Conservation (phyloP, 2,329 filamentous ascomycete species). For the Fusarium nisikadoi region DNA sequence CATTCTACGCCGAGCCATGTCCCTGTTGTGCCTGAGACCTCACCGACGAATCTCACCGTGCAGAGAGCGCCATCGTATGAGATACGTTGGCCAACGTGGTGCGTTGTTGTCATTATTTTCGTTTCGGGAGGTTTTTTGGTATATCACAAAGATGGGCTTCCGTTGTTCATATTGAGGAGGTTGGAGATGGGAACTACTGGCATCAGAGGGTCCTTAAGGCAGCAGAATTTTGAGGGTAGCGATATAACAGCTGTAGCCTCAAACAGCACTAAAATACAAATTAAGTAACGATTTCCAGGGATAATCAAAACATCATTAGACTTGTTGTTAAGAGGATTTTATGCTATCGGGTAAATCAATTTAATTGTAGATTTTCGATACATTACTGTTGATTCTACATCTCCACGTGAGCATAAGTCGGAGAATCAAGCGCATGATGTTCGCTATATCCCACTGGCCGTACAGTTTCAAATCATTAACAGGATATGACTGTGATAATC, state of each 20-base stretch:
- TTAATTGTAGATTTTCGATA: neutral
- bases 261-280: neutral
- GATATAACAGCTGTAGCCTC: neutral
- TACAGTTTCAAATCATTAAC: neutral
- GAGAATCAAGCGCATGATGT: no score
- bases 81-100: slow-evolving; percentile 76
- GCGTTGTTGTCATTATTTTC: slow-evolving; percentile 51
- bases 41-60: slow-evolving; percentile 85
- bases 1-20: slow-evolving; percentile 96
- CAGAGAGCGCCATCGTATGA: slow-evolving; percentile 82
- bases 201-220: slow-evolving; percentile 6
- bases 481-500: neutral
- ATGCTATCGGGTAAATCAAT: neutral
- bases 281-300: neutral
- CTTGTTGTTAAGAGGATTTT: neutral
- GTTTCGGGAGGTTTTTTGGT: neutral
- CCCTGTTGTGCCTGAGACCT: slow-evolving; percentile 79
- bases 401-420: no score
- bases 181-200: neutral
- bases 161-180: neutral
- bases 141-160: neutral
- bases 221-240: slow-evolving; percentile 29
- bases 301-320: neutral
- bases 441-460: neutral
- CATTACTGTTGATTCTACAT: accelerated